Conservation (phyloP, 495 filamentous ascomycete genomes). For the Collariella sp. region DNA sequence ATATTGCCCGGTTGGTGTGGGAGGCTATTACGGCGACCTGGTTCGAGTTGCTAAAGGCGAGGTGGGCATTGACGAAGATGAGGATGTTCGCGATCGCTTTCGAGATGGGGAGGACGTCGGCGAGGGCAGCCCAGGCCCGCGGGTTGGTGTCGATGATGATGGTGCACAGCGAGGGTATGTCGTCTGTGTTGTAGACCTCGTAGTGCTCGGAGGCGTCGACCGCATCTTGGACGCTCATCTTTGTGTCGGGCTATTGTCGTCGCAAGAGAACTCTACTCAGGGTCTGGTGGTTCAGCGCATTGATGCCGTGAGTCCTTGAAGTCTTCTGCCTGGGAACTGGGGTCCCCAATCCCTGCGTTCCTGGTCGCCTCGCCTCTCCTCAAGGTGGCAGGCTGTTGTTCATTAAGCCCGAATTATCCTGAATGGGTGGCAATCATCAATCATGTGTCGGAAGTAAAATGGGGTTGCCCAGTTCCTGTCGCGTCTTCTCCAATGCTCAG, state of each 20-base stretch:
- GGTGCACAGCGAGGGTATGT: constrained; percentile 76
- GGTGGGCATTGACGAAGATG: constrained; percentile 92
- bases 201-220: constrained; percentile 87
- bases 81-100: constrained; percentile 83
- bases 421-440: no score
- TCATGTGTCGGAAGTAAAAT: no score
- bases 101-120: constrained; percentile 67
- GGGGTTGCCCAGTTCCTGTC: background rate
- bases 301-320: no score
- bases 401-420: no score
- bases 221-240: constrained; percentile 51
- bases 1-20: constrained; percentile 72
- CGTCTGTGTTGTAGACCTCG: constrained; percentile 51
- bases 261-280: background rate
- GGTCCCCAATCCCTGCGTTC: no score
- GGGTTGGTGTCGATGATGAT: constrained; percentile 96
- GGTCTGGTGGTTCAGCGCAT: background rate
- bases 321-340: no score
- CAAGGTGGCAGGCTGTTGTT: no score
- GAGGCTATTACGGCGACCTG: constrained; percentile 87
- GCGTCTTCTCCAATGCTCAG: background rate
- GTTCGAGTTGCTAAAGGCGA: constrained; percentile 87
- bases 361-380: no score
- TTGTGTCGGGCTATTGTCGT: background rate
- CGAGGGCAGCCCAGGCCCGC: constrained; percentile 78